Conservation (phyloP, 768 basidiomycete species). For the Filobasidium wieringae region DNA sequence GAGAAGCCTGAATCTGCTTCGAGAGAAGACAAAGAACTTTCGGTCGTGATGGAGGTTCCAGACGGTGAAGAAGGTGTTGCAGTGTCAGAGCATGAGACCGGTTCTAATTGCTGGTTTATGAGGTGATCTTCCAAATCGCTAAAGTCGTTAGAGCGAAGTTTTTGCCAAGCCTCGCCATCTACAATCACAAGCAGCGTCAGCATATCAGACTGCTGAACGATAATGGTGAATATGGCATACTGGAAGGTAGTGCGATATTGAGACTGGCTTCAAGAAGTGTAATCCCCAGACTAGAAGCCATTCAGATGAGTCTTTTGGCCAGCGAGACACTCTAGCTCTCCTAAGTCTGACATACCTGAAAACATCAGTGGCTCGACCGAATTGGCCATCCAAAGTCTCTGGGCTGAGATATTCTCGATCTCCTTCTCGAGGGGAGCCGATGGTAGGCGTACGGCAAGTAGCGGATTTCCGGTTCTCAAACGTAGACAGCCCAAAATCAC, state of each 20-base stretch:
- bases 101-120: neutral
- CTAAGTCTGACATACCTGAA: slow-evolving; percentile 62
- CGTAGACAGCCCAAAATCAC: slow-evolving; percentile 88
- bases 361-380: slow-evolving; percentile 87
- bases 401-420: slow-evolving; percentile 95
- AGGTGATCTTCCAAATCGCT: slow-evolving; percentile 53
- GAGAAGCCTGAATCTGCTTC: neutral
- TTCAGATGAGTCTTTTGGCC: neutral
- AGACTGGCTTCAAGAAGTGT: slow-evolving; percentile 87
- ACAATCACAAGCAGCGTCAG: slow-evolving; percentile 5
- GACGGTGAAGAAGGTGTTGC: neutral
- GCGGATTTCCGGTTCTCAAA: neutral
- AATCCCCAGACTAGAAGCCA: slow-evolving; percentile 68
- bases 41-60: slow-evolving; percentile 3
- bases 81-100: neutral
- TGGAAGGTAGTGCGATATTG: slow-evolving; percentile 94
- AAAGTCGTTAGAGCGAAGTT: slow-evolving; percentile 81
- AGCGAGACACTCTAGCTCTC: slow-evolving; percentile 28
- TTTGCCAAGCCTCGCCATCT: slow-evolving; percentile 90
- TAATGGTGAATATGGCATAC: slow-evolving; percentile 38
- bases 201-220: slow-evolving; percentile 32
- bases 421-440: slow-evolving; percentile 55
- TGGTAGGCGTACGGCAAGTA: neutral
- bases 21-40: slow-evolving; percentile 3
- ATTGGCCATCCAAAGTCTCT: slow-evolving; percentile 81